A percentile compares a stretch with the other conserved stretches of the same genome.
phyloP scores from a whole-genome alignment of 371 early-diverging fungal genomes.

The Parasitella parasitica region DNA sequence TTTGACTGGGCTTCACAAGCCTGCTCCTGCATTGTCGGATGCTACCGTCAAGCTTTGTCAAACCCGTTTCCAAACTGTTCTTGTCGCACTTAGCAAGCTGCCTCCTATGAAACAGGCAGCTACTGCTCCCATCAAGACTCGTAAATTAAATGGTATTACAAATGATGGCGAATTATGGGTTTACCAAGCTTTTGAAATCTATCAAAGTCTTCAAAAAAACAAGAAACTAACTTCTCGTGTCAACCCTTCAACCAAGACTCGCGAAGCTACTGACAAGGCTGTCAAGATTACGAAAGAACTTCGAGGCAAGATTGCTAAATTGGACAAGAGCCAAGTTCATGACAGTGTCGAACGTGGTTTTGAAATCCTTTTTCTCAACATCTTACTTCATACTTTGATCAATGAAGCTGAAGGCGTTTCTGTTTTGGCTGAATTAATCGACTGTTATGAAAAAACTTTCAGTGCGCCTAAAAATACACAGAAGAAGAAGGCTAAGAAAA shows the following conservation, averaged over 20 bases:
- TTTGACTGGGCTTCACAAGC: conserved; percentile 38
- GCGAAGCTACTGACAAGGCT: conserved; percentile 22
- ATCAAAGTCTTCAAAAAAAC: conserved; percentile 50
- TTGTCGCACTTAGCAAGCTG: conserved; percentile 68
- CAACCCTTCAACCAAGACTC: conserved; percentile 16
- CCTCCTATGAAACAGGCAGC: conserved; percentile 47
- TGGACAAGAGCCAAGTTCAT: conserved; percentile 38
- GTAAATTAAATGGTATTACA: conserved; percentile 56
- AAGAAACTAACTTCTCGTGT: conserved; percentile 28
- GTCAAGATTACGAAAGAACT: conserved; percentile 19
- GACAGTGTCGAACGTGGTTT: conserved; percentile 64
- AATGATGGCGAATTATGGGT: conserved; percentile 67
- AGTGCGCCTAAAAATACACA: conserved; percentile 41
- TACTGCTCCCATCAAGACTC: conserved; percentile 40
- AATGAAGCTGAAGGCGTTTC: conserved; percentile 67
- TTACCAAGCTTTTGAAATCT: conserved; percentile 51
- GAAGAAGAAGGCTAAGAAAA: conserved; percentile 26
- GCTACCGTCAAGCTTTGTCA: conserved; percentile 58
- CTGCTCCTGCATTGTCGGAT: conserved; percentile 59
- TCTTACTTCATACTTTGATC: conserved; percentile 62
- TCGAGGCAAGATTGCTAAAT: conserved; percentile 24
- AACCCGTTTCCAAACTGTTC: conserved; percentile 58
- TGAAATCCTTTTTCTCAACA: conserved; percentile 68
- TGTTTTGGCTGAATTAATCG: conserved; percentile 67
- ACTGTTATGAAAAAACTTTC: conserved; percentile 72